Evolutionary conservation across 208 protist genomes (phyloP), one percentile per base, ranked within the genome.

Genomic region (Lotmaria passim): DNA sequence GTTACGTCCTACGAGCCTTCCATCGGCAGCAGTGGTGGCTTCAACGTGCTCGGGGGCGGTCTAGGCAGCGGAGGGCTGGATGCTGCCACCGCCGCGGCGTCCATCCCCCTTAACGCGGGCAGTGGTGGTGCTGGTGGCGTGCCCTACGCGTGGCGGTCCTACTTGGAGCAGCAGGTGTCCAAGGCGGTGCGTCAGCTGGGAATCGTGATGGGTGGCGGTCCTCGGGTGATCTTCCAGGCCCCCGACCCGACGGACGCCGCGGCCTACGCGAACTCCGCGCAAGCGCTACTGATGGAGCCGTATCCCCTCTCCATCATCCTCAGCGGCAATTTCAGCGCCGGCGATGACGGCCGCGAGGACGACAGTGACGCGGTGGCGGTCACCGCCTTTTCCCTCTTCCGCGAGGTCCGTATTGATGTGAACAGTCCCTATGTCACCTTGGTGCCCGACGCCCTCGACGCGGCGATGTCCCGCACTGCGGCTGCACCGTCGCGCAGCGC

Each of bases 1-100:
- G 62, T 94, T 28, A 75, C 80, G 21, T 80, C 62, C 38, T 90
- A 94, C 58, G 89, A 92, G 68, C 79, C 82, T 11, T 30, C 43
- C 51, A 36, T 36, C 15, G 48, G 50, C 43, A 15, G 14, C 50
- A 38, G 44, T 36, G 7, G 15, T 23, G 39, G 17, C 47, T n/a
- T n/a, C n/a, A n/a, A n/a, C n/a, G n/a, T n/a, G n/a, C n/a, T n/a
- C n/a, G n/a, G n/a, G n/a, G 38, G 19, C 44, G 24, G 48, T 31
- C 28, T n/a, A 44, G 26, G 41, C 11, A 28, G 28, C 24, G 52
- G 33, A 28, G 17, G 10, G 26, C 21, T 50, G 24, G 34, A 26
- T 51, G 41, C 28, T 10, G 56, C 21, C 14, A 41, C 43, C 41
- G 51, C 48, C 41, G 59, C 46, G 31, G 24, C 30, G 6, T 2